These are phyloP conservation scores for Bombardia bombarda DNA, from an alignment of 495 filamentous ascomycete genomes.

Conservation along the genomic window DNA sequence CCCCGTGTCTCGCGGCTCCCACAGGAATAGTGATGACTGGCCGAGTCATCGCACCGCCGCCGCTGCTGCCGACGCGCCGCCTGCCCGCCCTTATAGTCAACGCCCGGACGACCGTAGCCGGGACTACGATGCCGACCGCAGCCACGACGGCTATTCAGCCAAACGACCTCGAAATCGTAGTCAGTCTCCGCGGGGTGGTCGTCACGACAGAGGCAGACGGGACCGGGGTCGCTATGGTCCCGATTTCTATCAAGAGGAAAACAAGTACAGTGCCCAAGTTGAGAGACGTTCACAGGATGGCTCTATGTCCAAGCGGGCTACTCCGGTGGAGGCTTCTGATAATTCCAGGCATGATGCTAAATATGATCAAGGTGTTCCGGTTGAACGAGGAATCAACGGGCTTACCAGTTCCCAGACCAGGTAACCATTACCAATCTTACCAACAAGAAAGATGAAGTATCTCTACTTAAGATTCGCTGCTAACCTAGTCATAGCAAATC, in stretches of 20 bases:
- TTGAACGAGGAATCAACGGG: conserved; percentile 37
- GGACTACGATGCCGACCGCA: conserved; percentile 19
- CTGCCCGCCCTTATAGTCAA: conserved; percentile 4
- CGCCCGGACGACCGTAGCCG: conserved; percentile 13
- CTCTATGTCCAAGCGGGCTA: conserved; percentile 21
- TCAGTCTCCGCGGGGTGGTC: conserved; percentile 51
- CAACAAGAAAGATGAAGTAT: conserved; percentile 3
- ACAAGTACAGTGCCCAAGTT: conserved; percentile 36
- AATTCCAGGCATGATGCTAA: conserved; percentile 57
- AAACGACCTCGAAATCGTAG: conserved; percentile 63
- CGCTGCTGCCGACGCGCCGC: conserved; percentile 28
- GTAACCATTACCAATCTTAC: conserved; percentile 2
- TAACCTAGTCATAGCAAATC: conserved; percentile 1
- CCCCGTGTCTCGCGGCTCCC: conserved; percentile 41
- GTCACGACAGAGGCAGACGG: conserved; percentile 34
- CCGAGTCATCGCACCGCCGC: conserved; percentile 47
- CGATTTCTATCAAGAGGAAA: conserved; percentile 12
- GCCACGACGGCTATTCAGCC: conserved; percentile 36
- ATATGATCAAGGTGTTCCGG: conserved; percentile 51
- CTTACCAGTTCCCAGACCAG: conserved; percentile 18
- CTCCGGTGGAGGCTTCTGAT: conserved; percentile 25
- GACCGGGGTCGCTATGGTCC: conserved; percentile 19
- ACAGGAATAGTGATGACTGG: conserved; percentile 32
- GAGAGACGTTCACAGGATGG: conserved; percentile 30
- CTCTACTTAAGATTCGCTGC: too few relatives aligned